These are phyloP conservation scores for Claviceps fusiformis DNA, from an alignment of 2,329 filamentous ascomycete genomes.

Conservation along the genomic window DNA sequence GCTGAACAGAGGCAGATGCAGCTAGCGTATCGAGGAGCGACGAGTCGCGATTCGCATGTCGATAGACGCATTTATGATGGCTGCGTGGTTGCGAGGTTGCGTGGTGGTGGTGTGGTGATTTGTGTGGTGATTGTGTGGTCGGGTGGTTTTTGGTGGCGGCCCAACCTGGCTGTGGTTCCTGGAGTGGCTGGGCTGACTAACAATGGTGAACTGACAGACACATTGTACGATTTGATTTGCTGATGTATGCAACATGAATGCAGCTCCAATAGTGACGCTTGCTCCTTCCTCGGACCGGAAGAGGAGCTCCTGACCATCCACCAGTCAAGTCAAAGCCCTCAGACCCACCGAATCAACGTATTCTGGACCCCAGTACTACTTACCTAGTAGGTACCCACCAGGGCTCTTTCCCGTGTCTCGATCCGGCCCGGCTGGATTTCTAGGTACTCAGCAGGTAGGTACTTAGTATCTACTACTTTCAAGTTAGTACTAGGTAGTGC, in stretches of 20 bases:
- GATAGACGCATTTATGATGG: not conserved
- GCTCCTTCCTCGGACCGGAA: not conserved
- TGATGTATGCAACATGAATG: too few species aligned
- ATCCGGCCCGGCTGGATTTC: too few species aligned
- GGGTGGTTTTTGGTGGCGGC: not conserved
- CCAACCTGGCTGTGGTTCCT: not conserved
- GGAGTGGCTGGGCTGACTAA: not conserved
- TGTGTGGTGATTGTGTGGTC: not conserved
- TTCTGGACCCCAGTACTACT: not conserved
- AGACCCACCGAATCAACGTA: not conserved
- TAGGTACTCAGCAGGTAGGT: too few species aligned
- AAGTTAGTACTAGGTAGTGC: too few species aligned
- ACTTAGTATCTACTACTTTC: too few species aligned
- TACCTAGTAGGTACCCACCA: too few species aligned
- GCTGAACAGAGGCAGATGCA: conserved; percentile 1
- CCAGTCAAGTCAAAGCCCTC: too few species aligned
- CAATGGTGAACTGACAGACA: not conserved
- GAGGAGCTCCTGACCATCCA: too few species aligned
- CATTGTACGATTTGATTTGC: not conserved
- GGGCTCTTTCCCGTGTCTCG: too few species aligned
- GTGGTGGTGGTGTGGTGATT: too few species aligned
- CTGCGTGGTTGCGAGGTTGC: too few species aligned
- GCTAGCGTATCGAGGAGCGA: not conserved
- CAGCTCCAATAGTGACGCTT: not conserved
- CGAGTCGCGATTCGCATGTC: not conserved